These are phyloP conservation scores for Pyrenula aspistea DNA, from an alignment of 495 filamentous ascomycete species.

Conservation along the genomic window DNA sequence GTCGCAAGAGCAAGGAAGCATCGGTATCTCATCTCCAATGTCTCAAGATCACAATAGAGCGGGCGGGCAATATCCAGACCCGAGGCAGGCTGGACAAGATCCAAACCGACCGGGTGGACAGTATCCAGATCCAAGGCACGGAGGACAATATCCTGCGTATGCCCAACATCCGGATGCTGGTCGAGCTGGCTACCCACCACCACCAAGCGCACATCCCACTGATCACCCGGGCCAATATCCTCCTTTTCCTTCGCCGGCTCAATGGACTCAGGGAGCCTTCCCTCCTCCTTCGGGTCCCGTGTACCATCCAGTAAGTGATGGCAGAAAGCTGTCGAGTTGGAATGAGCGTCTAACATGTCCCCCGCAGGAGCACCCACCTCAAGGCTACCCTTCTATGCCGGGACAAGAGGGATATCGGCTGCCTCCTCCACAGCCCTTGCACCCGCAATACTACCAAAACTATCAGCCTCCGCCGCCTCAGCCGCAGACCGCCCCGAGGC, in stretches of 20 bases:
- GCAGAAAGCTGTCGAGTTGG: slow-evolving; percentile 16
- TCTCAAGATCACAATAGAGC: neutral
- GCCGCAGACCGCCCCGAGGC: slow-evolving; percentile 54
- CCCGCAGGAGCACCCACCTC: slow-evolving; percentile 31
- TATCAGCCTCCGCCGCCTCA: slow-evolving; percentile 41
- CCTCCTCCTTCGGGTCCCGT: slow-evolving; percentile 17
- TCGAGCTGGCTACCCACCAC: slow-evolving; percentile 18
- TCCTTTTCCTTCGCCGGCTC: slow-evolving; percentile 7
- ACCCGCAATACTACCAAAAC: slow-evolving; percentile 38
- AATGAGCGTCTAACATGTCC: slow-evolving; percentile 26
- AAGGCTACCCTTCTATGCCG: slow-evolving; percentile 5
- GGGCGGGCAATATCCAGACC: neutral
- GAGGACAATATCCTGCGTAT: slow-evolving; percentile 4
- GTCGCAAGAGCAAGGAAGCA: neutral
- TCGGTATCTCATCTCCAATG: neutral
- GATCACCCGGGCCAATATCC: slow-evolving; percentile 17
- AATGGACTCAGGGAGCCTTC: slow-evolving; percentile 14
- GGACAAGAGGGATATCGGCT: slow-evolving; percentile 31
- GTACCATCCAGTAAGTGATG: slow-evolving; percentile 30
- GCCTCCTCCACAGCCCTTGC: slow-evolving; percentile 22
- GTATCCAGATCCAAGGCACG: neutral
- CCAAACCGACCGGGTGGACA: no score
- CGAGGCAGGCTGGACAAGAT: neutral
- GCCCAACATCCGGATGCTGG: neutral
- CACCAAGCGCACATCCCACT: slow-evolving; percentile 15